A percentile compares a stretch with the other conserved stretches of the same genome.
Conservation (phyloP, 1,284 basidiomycete genomes). For the Cryptococcus sp. region DNA sequence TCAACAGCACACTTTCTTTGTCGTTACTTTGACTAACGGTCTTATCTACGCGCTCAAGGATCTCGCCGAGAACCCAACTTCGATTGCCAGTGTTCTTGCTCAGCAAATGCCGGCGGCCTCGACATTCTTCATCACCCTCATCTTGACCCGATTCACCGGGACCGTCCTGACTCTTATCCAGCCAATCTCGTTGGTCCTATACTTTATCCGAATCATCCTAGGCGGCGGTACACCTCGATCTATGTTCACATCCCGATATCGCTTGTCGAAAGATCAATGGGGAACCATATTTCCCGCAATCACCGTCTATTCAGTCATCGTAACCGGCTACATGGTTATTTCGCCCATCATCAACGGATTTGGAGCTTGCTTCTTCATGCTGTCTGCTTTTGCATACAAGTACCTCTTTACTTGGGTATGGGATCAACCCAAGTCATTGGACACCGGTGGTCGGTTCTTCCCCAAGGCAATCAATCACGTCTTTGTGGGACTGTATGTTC, state of each 20-base stretch:
- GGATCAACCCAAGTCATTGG: conserved; percentile 65
- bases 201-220: conserved; percentile 61
- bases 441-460: conserved; percentile 94
- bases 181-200: conserved; percentile 58
- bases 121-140: conserved; percentile 74
- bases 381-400: conserved; percentile 83
- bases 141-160: conserved; percentile 52
- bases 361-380: conserved; percentile 72
- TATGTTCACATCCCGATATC: conserved; percentile 50
- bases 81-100: conserved; percentile 55
- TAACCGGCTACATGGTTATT: conserved; percentile 79
- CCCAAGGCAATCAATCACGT: conserved; percentile 88
- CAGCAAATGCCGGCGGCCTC: conserved; percentile 64
- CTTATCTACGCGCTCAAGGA: conserved; percentile 52
- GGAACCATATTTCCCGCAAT: conserved; percentile 71
- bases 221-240: conserved; percentile 50
- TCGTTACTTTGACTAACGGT: conserved; percentile 65
- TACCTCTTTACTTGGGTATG: conserved; percentile 77
- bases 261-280: conserved; percentile 54
- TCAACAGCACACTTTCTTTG: conserved; percentile 57
- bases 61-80: conserved; percentile 55
- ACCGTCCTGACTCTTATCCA: conserved; percentile 55
- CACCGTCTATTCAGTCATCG: conserved; percentile 72
- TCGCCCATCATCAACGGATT: conserved; percentile 93
- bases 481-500: conserved; percentile 89